Evolutionary conservation across 23 red algal species (phyloP).

Genomic region (Agarophyton chilense): DNA sequence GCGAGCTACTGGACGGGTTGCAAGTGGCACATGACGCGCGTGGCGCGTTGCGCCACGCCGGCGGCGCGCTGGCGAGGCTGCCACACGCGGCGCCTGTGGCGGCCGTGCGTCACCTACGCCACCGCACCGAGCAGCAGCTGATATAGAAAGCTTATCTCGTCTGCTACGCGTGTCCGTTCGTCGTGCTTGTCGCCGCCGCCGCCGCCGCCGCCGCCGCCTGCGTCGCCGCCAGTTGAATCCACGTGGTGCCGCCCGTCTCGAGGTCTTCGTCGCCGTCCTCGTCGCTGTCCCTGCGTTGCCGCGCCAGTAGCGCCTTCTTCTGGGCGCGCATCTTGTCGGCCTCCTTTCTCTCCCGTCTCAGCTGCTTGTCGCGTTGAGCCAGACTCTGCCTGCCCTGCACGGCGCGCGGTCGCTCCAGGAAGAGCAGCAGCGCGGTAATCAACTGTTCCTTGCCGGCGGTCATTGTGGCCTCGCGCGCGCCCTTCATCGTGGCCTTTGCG

Average conservation of each 20-base stretch:
- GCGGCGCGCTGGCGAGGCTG: neutral
- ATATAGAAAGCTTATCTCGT: too few species aligned
- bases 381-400: slow-evolving; percentile 13
- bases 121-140: neutral
- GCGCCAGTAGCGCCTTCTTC: neutral
- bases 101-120: neutral
- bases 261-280: slow-evolving; percentile 50
- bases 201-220: neutral
- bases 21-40: neutral
- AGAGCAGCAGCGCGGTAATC: neutral
- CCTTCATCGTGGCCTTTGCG: neutral
- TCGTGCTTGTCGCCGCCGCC: neutral
- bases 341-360: neutral
- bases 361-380: neutral
- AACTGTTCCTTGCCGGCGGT: neutral
- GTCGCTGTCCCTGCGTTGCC: slow-evolving; percentile 4
- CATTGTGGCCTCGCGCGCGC: neutral
- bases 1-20: neutral
- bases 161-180: neutral
- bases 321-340: neutral
- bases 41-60: neutral
- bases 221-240: slow-evolving; percentile 26
- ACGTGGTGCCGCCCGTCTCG: slow-evolving; percentile 25
- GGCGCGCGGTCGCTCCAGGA: slow-evolving; percentile 20
- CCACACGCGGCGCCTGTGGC: neutral